These are phyloP conservation scores for Poa annua DNA, from an alignment of 176 grass and related monocot species.

Conservation along the genomic window DNA sequence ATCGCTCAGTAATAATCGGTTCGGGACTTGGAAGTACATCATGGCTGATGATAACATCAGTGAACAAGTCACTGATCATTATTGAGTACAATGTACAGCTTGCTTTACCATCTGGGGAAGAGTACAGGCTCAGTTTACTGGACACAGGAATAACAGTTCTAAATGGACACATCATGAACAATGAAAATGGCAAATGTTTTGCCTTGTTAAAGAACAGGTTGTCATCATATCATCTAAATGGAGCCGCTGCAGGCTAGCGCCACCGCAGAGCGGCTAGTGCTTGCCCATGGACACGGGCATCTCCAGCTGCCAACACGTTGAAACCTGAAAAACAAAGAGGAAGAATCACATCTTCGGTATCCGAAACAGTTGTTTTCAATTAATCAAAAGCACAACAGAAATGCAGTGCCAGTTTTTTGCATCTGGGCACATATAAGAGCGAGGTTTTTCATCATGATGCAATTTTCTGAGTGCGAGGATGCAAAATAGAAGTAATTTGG, in stretches of 20 bases:
- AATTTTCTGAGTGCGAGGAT: background rate
- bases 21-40: background rate
- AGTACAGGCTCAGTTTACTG: conserved; percentile 35
- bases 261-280: conserved; percentile 57
- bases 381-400: background rate
- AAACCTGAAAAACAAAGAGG: conserved; percentile 59
- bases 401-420: background rate
- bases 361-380: background rate
- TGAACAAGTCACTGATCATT: background rate
- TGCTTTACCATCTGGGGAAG: background rate
- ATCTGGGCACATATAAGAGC: background rate
- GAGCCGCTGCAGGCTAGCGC: background rate
- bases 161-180: too few species aligned
- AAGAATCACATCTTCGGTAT: background rate
- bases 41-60: background rate
- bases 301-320: conserved; percentile 88
- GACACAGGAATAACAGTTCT: background rate
- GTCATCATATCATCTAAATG: conserved; percentile 3
- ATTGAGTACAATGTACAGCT: background rate
- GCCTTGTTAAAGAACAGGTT: too few species aligned
- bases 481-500: background rate
- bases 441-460: background rate
- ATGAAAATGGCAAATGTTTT: too few species aligned
- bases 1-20: background rate
- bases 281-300: conserved; percentile 57